These are phyloP conservation scores for Penicillium lividum DNA, from an alignment of 495 filamentous ascomycete species.

Conservation along the genomic window DNA sequence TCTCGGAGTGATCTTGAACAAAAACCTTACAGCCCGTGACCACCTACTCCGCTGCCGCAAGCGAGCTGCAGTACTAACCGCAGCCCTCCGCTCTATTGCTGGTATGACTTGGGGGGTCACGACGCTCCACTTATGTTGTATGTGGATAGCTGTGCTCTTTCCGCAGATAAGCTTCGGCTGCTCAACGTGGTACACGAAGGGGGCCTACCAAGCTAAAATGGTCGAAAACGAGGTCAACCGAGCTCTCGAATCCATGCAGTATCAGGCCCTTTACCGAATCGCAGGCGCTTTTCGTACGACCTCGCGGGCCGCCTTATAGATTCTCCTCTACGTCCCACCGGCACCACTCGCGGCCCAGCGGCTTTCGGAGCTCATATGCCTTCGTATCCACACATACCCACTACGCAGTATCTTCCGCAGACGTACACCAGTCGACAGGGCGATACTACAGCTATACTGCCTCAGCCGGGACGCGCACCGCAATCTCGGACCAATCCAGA, in stretches of 20 bases:
- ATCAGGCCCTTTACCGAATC: neutral
- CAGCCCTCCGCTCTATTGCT: neutral
- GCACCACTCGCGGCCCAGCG: too few relatives aligned
- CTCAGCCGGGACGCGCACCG: too few relatives aligned
- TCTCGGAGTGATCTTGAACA: neutral
- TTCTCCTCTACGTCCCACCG: too few relatives aligned
- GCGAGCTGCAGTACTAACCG: neutral
- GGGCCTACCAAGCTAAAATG: neutral
- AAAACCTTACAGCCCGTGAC: neutral
- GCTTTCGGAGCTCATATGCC: too few relatives aligned
- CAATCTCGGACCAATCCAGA: too few relatives aligned
- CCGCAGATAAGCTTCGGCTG: neutral
- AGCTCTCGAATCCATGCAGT: neutral
- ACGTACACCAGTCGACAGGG: too few relatives aligned
- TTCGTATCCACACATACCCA: too few relatives aligned
- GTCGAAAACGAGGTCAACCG: neutral
- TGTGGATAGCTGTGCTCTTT: neutral
- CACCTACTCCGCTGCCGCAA: neutral
- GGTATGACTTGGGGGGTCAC: neutral
- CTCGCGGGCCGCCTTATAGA: neutral
- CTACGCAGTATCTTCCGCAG: too few relatives aligned
- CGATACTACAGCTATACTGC: too few relatives aligned
- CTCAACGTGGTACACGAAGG: neutral
- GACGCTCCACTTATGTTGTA: neutral
- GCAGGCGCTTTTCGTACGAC: neutral